Evolutionary conservation across 1,284 basidiomycete species (phyloP).

Genomic region (Irpex rosettiformis): DNA sequence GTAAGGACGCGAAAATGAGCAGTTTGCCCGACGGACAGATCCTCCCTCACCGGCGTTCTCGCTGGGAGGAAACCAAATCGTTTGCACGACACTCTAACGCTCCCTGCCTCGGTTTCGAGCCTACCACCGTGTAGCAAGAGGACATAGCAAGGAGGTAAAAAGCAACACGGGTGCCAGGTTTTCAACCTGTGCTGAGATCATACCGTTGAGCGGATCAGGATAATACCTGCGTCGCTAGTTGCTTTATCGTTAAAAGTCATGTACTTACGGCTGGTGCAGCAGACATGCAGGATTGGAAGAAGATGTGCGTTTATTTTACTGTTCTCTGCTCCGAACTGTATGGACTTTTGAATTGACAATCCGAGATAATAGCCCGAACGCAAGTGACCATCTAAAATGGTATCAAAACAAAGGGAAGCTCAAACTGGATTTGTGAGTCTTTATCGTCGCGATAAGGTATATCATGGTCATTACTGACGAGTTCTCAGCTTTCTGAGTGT

Average conservation of each 20-base stretch:
- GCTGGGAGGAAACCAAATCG: neutral
- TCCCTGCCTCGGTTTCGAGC: neutral
- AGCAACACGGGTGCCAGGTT: neutral
- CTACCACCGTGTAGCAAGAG: neutral
- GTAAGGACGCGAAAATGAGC: neutral
- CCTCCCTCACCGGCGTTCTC: neutral
- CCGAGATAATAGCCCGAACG: neutral
- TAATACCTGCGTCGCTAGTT: neutral
- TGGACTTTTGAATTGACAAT: neutral
- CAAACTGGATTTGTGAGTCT: neutral
- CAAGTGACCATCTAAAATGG: neutral
- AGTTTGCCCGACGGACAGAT: neutral
- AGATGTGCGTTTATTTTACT: neutral
- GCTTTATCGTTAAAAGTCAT: neutral
- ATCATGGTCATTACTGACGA: neutral
- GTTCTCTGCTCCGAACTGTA: neutral
- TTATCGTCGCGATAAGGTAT: neutral
- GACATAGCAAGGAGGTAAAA: neutral
- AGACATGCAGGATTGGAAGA: neutral
- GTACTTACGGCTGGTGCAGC: neutral
- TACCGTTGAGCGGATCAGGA: neutral
- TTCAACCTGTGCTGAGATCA: neutral
- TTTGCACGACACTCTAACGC: neutral
- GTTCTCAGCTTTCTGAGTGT: neutral
- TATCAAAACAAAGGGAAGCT: neutral